Conservation (phyloP, 805 yeast species). For the Candida jianshihensis region DNA sequence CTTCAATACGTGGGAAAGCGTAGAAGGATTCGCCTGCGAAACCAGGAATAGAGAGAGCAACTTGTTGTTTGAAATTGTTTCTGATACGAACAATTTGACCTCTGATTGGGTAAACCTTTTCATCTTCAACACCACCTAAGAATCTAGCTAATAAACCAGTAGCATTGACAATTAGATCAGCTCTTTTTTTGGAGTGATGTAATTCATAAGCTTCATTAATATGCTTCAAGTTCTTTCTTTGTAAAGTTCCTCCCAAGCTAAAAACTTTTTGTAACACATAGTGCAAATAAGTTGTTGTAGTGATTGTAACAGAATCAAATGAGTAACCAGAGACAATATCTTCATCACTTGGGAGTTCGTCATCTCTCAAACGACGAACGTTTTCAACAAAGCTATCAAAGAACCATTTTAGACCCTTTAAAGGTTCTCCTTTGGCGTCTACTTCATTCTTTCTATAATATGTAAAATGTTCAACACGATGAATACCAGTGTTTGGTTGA, state of each 20-base stretch:
- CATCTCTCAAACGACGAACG: conserved; percentile 25
- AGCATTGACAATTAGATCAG: conserved; percentile 50
- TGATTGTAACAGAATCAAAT: conserved; percentile 50
- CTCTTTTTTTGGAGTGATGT: conserved; percentile 31
- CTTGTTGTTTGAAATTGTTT: conserved; percentile 19
- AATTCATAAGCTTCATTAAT: conserved; percentile 43
- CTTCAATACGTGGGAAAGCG: conserved; percentile 65
- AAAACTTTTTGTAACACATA: conserved; percentile 42
- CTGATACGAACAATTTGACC: conserved; percentile 48
- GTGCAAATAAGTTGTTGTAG: conserved; percentile 49
- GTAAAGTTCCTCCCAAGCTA: conserved; percentile 41
- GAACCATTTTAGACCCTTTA: conserved; percentile 40
- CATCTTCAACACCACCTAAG: conserved; percentile 40
- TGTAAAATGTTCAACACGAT: conserved; percentile 14
- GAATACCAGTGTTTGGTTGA: conserved; percentile 46
- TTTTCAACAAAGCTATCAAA: conserved; percentile 31
- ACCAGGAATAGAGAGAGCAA: conserved; percentile 29
- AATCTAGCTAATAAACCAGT: conserved; percentile 44
- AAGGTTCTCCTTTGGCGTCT: conserved; percentile 8
- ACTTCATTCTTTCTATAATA: conserved; percentile 12
- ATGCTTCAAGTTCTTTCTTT: conserved; percentile 32
- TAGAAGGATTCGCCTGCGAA: conserved; percentile 42
- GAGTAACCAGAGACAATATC: conserved; percentile 36
- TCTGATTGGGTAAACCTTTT: conserved; percentile 41
- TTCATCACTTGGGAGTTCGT: conserved; percentile 27